Base-by-base conservation (phyloP, 2,329 filamentous ascomycete species). In the Fusarium duplospermum region DNA sequence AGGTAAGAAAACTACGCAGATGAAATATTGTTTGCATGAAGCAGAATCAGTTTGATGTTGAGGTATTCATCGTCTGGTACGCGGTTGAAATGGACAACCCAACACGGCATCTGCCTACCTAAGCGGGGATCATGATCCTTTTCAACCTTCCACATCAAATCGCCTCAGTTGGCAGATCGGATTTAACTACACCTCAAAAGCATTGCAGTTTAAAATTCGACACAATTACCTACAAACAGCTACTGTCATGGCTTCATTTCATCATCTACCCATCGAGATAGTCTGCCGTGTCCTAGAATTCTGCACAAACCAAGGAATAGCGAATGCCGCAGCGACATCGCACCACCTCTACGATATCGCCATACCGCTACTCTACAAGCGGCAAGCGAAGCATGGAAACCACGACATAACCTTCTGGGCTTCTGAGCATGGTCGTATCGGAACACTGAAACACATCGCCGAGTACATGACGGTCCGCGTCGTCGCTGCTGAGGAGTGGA, bases 331-430 rank as follows among this genome's bases (percentile, higher is more conserved):
- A 52, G 36, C 33, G 13, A 56, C 66, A 20, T 62, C 31, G 33
- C 62, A n/a, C 31, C 29, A n/a, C 20, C 27, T 72, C 16, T 20
- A 57, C 27, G 33, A 54, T 14, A 56, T 66, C n/a, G 22, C 47
- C 31, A 62, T 62, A 29, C 69, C 58, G 16, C 45, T 72, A 4
- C 70, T 73, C 4, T 72, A 73, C 57, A 56, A 66, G 22, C 69
- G 69, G 24, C 62, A 69, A n/a, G 62, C 60, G 31, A 36, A 60
- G 18, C 29, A 64, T 7, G 31, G 52, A 38, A 57, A 70, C 38
- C 56, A 72, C 31, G 18, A 64, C 4, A 63, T 60, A n/a, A 66
- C 50, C 10, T 72, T 73, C 24, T 66, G 71, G 50, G 69, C 71
- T 0, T 66, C 69, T 10, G 52, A 64, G 4, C n/a, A 70, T 13